phyloP scores from a whole-genome alignment of 2,329 filamentous ascomycete species.

The Clarireedia homoeocarpa region DNA sequence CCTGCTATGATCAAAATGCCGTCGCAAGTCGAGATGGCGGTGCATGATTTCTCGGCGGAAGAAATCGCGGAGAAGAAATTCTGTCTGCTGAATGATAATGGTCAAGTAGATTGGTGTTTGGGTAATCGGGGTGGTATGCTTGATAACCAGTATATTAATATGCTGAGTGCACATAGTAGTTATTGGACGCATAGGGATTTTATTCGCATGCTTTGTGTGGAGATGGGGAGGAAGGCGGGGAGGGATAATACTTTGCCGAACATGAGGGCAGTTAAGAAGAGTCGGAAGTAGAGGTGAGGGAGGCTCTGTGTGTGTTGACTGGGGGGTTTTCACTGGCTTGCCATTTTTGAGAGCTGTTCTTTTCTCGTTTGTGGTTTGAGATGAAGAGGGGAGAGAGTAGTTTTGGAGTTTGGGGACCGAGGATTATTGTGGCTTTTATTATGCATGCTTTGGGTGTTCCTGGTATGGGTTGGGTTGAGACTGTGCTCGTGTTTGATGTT shows the following conservation, averaged over 20 bases:
- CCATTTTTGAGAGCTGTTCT: too few relatives aligned
- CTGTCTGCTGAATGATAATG: constrained; percentile 86
- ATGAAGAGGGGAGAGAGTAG: too few relatives aligned
- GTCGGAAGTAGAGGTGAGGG: constrained; percentile 13
- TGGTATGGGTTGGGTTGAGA: too few relatives aligned
- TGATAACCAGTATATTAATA: constrained; percentile 94
- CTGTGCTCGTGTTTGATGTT: too few relatives aligned
- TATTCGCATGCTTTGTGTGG: constrained; percentile 80
- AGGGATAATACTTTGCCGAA: constrained; percentile 48
- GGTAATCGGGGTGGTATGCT: constrained; percentile 77
- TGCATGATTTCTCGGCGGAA: constrained; percentile 88
- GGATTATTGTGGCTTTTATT: too few relatives aligned
- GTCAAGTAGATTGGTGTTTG: constrained; percentile 87
- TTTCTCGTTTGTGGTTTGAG: neutral
- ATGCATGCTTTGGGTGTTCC: too few relatives aligned
- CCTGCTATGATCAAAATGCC: constrained; percentile 39
- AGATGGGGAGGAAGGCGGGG: constrained; percentile 71
- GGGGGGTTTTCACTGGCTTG: neutral
- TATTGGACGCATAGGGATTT: constrained; percentile 90
- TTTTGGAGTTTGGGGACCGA: too few relatives aligned
- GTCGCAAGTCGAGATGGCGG: constrained; percentile 79
- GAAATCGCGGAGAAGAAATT: constrained; percentile 88
- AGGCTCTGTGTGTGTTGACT: neutral
- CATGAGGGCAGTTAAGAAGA: constrained; percentile 50
- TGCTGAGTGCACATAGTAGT: constrained; percentile 89